A percentile compares a stretch with the other conserved stretches of the same genome.
Evolutionary conservation across 2,329 filamentous ascomycete species (phyloP).

Genomic region (Colletotrichum orchidophilum): DNA sequence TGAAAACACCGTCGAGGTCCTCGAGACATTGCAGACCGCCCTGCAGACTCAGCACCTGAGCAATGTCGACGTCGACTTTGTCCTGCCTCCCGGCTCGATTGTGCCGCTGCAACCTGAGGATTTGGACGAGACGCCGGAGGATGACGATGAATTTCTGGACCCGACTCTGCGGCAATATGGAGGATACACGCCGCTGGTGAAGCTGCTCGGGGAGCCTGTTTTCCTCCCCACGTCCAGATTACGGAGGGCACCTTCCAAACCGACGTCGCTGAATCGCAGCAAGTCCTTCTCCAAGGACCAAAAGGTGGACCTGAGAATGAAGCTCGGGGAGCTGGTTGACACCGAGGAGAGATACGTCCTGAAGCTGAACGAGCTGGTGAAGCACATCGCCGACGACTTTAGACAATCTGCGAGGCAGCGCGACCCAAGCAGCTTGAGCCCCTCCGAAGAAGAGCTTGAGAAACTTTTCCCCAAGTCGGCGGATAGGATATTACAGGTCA

Average conservation of each 20-base stretch:
- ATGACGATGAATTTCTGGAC: slow-evolving; percentile 73
- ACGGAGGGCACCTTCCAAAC: slow-evolving; percentile 86
- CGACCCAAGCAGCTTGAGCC: slow-evolving; percentile 70
- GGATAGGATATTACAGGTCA: slow-evolving; percentile 82
- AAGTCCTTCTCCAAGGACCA: slow-evolving; percentile 83
- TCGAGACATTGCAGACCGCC: slow-evolving; percentile 77
- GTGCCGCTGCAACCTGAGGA: slow-evolving; percentile 69
- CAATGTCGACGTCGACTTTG: slow-evolving; percentile 87
- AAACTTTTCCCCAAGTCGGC: slow-evolving; percentile 84
- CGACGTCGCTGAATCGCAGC: slow-evolving; percentile 80
- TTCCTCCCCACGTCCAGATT: slow-evolving; percentile 89
- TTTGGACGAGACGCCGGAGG: slow-evolving; percentile 66
- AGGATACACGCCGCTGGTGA: slow-evolving; percentile 79
- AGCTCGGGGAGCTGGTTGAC: slow-evolving; percentile 89
- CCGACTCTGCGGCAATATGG: slow-evolving; percentile 77
- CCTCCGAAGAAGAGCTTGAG: slow-evolving; percentile 76
- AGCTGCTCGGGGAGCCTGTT: slow-evolving; percentile 82
- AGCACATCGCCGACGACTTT: slow-evolving; percentile 83
- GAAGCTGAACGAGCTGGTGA: slow-evolving; percentile 86
- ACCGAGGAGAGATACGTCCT: slow-evolving; percentile 94
- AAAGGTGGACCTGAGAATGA: slow-evolving; percentile 84
- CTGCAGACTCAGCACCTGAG: slow-evolving; percentile 84
- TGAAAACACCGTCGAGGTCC: slow-evolving; percentile 78
- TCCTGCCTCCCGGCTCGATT: slow-evolving; percentile 82
- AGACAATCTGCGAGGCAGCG: slow-evolving; percentile 72